These are phyloP conservation scores for Aegilops bicornis DNA, from an alignment of 176 grass and related monocot genomes.

Conservation along the genomic window DNA sequence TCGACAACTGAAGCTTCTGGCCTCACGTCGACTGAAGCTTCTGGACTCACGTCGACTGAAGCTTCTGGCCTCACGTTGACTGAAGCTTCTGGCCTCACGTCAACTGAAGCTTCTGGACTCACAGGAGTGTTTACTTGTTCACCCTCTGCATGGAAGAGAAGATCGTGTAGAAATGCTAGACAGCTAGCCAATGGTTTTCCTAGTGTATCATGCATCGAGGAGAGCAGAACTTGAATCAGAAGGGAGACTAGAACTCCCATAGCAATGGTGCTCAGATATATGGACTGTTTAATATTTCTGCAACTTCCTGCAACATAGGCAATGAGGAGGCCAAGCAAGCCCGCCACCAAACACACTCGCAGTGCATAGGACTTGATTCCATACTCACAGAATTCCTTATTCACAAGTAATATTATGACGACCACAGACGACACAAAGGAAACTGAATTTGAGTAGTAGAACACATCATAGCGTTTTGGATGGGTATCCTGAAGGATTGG, in stretches of 20 bases:
- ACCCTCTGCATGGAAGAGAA: no score
- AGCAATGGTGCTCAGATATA: slow-evolving; percentile 33
- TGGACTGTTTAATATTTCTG: slow-evolving; percentile 15
- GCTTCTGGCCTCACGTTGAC: no score
- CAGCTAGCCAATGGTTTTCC: background rate
- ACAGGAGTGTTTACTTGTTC: background rate
- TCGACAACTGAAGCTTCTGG: background rate
- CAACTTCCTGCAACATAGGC: slow-evolving; percentile 37
- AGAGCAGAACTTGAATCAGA: slow-evolving; percentile 33
- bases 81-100: no score
- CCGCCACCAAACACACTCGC: slow-evolving; percentile 31
- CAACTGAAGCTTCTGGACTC: no score
- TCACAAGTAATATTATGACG: slow-evolving; percentile 39
- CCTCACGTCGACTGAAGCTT: no score
- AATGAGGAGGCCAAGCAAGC: slow-evolving; percentile 35
- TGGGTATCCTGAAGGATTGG: slow-evolving; percentile 28
- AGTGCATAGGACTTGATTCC: slow-evolving; percentile 40
- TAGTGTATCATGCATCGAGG: background rate
- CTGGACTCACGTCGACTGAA: no score
- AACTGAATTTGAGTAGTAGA: slow-evolving; percentile 41
- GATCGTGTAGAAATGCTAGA: background rate
- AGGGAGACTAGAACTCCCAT: slow-evolving; percentile 16
- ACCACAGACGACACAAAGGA: slow-evolving; percentile 36
- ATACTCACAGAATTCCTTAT: slow-evolving; percentile 34
- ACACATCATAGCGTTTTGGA: slow-evolving; percentile 20